phyloP scores from a whole-genome alignment of 768 basidiomycete genomes.

The Trametes cinnabarina region DNA sequence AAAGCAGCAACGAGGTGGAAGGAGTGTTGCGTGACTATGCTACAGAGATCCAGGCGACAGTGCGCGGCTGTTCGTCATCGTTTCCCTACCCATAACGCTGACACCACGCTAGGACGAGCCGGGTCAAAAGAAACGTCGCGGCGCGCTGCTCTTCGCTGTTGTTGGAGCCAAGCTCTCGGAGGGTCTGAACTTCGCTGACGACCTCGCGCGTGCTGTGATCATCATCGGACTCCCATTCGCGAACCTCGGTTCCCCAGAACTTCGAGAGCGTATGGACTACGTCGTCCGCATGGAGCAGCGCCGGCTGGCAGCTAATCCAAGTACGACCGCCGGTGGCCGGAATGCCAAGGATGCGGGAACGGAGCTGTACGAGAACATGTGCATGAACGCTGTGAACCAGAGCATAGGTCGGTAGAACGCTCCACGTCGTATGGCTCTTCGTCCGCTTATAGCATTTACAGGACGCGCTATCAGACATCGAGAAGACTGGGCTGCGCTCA shows the following conservation, averaged over 20 bases:
- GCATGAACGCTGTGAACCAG: conserved; percentile 95
- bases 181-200: conserved; percentile 60
- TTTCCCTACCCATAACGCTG: neutral
- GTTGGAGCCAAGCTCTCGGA: conserved; percentile 98
- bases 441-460: conserved; percentile 28
- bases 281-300: conserved; percentile 59
- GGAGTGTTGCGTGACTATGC: conserved; percentile 72
- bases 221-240: conserved; percentile 92
- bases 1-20: conserved; percentile 70
- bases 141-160: conserved; percentile 89
- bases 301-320: conserved; percentile 32
- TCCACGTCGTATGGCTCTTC: no score
- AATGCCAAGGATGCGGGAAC: conserved; percentile 48
- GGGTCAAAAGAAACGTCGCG: conserved; percentile 36
- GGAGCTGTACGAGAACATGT: conserved; percentile 88
- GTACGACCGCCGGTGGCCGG: conserved; percentile 33
- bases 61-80: neutral
- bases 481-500: conserved; percentile 86
- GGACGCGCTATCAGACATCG: conserved; percentile 92
- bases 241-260: conserved; percentile 85
- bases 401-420: conserved; percentile 82
- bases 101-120: neutral
- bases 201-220: conserved; percentile 74
- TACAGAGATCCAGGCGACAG: conserved; percentile 34
- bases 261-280: conserved; percentile 89